A percentile compares a stretch with the other conserved stretches of the same genome.
phyloP scores from a whole-genome alignment of 2,329 filamentous ascomycete species.

The Fusarium sororula region DNA sequence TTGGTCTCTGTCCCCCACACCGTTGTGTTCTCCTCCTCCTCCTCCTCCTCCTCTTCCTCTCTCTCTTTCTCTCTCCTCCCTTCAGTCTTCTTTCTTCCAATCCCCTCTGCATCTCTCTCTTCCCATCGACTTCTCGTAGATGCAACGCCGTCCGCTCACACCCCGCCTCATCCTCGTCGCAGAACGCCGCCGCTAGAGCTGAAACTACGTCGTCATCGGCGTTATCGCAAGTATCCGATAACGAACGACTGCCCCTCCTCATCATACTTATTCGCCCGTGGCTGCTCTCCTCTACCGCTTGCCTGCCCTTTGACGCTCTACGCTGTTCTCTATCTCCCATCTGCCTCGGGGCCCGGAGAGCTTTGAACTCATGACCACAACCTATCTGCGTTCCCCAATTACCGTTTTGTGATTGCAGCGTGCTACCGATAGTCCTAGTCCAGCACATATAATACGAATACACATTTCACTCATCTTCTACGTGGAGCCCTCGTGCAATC shows the following conservation, averaged over 20 bases:
- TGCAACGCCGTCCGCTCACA: background rate
- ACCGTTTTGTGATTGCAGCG: conserved; percentile 41
- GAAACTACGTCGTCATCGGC: conserved; percentile 41
- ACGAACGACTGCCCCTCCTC: conserved; percentile 41
- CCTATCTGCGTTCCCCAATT: conserved; percentile 37
- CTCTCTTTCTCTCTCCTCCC: background rate
- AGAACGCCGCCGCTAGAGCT: conserved; percentile 37
- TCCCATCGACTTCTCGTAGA: background rate
- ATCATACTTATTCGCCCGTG: conserved; percentile 17
- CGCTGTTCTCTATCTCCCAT: conserved; percentile 6
- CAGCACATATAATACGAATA: conserved; percentile 42
- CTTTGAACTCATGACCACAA: conserved; percentile 39
- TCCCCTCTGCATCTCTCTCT: background rate
- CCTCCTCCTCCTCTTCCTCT: background rate
- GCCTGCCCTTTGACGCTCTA: conserved; percentile 1
- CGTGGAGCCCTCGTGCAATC: conserved; percentile 22
- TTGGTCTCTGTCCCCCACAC: conserved; percentile 29
- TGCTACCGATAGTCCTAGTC: conserved; percentile 43
- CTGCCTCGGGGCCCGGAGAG: conserved; percentile 25
- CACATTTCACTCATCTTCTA: conserved; percentile 28
- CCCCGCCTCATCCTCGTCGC: conserved; percentile 23
- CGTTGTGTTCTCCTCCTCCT: conserved; percentile 17
- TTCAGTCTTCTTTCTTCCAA: background rate
- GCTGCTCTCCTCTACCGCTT: conserved; percentile 11
- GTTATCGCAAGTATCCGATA: conserved; percentile 43